phyloP scores from a whole-genome alignment of 805 yeast genomes.

The Cyberlindnera bimundalis region DNA sequence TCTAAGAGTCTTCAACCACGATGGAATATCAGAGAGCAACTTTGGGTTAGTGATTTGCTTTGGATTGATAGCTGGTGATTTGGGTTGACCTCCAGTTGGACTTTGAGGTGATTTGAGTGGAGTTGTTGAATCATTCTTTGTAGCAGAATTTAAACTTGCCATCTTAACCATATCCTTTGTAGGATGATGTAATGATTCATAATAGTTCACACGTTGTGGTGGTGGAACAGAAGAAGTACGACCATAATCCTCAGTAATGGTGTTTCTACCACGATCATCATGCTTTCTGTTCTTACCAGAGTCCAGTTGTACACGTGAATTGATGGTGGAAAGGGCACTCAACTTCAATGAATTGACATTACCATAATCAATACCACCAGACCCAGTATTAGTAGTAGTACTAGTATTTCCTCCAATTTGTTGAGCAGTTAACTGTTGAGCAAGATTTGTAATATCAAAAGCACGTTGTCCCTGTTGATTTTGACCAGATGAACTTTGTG shows the following conservation, averaged over 20 bases:
- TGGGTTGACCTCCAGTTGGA: conserved; percentile 22
- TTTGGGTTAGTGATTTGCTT: conserved; percentile 50
- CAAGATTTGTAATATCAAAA: conserved; percentile 28
- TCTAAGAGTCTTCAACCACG: conserved; percentile 86
- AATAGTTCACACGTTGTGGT: conserved; percentile 24
- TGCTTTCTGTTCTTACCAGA: conserved; percentile 30
- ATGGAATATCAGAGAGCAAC: conserved; percentile 73
- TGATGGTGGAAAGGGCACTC: conserved; percentile 65
- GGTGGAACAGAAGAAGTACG: conserved; percentile 27
- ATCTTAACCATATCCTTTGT: conserved; percentile 18
- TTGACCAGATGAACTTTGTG: too few species aligned
- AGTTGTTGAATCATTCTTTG: conserved; percentile 14
- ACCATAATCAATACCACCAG: conserved; percentile 19
- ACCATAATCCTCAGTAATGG: conserved; percentile 6
- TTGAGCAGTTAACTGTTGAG: conserved; percentile 26
- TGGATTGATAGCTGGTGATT: conserved; percentile 45
- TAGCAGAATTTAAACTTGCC: conserved; percentile 23
- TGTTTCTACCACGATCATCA: conserved; percentile 20
- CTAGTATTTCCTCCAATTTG: conserved; percentile 9
- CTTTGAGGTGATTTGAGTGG: conserved; percentile 9
- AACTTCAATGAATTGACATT: conserved; percentile 48
- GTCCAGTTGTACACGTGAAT: conserved; percentile 45
- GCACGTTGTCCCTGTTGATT: conserved; percentile 13
- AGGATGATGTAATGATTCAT: conserved; percentile 14
- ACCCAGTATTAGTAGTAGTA: too few species aligned